Evolutionary conservation across 148 eudicot species (phyloP), one percentile per base, ranked within the genome.

Genomic region (Selenicereus undatus): DNA sequence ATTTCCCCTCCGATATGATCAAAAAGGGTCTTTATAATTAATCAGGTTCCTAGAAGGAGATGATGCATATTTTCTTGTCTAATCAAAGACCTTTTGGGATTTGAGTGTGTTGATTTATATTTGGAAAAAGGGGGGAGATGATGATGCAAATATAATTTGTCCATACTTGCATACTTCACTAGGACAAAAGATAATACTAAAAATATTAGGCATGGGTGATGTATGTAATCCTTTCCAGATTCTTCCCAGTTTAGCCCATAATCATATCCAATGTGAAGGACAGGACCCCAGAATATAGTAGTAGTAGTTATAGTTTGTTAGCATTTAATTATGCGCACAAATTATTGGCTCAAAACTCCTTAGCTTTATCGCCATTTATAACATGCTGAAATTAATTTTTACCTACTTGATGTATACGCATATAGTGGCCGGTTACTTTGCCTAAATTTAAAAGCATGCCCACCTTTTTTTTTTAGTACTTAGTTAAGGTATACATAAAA

Each of bases 171-270:
- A 52, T 54, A 56, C 24, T 29, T 76, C 45, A 76, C 20, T 32
- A 48, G 56, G 24, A 21, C 43, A 39, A 5, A 39, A 39, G 14
- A 48, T 48, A 12, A 74, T 76, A 32, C 58, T 29, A 56, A 20
- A 52, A 27, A 11, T 76, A 76, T 54, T 22, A 11, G 62, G 24
- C 32, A 26, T 29, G 78, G 43, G 43, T 2, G 32, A 7, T 76
- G 78, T 32, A 76, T 58, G 78, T 35, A 76, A 76, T 76, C 68
- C 77, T 58, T 76, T 58, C 45, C 27, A 13, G 48, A 32, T 32
- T 52, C 30, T 58, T 54, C 48, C 27, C 6, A 76, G 78, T 76
- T 76, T 76, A 58, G 70, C 69, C 78, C 78, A 56, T 56, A 8
- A 76, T 32, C 43, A 39, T 39, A 39, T 39, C 69, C 50, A 76